Evolutionary conservation across 495 filamentous ascomycete genomes (phyloP).

Genomic region (Evernia prunastri): DNA sequence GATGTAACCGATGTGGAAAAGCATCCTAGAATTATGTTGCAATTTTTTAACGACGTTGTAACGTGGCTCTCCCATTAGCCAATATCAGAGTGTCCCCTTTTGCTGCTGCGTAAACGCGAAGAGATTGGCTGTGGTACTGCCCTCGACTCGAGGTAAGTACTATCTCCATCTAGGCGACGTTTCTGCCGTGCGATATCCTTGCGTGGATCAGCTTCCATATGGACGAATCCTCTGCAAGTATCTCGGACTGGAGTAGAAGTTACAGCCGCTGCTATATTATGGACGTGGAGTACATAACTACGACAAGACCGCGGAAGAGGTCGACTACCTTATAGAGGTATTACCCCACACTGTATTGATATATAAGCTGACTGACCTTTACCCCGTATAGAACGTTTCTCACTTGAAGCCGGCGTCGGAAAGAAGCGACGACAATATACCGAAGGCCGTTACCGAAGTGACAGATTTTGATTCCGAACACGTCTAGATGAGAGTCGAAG

Average conservation of each 20-base stretch:
- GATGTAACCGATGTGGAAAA: no score
- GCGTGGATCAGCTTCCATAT: neutral
- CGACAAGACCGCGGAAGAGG: neutral
- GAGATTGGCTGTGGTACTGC: neutral
- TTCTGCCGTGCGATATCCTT: neutral
- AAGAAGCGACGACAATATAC: neutral
- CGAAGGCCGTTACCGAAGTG: neutral
- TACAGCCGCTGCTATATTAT: neutral
- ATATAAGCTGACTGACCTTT: neutral
- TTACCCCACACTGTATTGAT: neutral
- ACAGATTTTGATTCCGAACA: neutral
- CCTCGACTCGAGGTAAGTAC: neutral
- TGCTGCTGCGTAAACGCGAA: conserved; percentile 4
- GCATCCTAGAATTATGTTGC: neutral
- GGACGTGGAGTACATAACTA: neutral
- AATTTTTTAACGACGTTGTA: neutral
- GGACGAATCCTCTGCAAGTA: neutral
- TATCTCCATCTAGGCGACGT: neutral
- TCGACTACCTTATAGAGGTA: neutral
- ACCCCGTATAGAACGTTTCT: neutral
- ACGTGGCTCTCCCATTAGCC: neutral
- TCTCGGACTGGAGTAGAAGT: neutral
- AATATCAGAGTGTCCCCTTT: neutral
- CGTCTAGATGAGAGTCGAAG: neutral
- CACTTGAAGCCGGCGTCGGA: neutral